Base-by-base conservation (phyloP, 805 yeast genomes). In the Debaryomyces prosopidis region DNA sequence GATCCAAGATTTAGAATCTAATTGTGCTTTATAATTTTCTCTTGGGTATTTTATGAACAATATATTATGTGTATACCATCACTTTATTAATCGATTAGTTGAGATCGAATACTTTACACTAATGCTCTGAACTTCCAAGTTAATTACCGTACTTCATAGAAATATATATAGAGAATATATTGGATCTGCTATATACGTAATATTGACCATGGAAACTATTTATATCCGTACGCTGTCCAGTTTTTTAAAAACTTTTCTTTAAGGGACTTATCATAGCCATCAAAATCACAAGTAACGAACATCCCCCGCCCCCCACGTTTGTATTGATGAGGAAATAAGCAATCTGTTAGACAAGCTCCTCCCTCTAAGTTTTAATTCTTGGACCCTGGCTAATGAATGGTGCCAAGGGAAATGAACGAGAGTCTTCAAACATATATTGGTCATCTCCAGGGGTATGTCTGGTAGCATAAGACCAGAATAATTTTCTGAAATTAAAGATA, bases 401-500 rank as follows among this genome's bases (percentile, higher is more conserved):
- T 8, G 61, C 60, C 42, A 59, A 47, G 4, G 63, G 47, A 39
- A 57, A 59, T 5, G 62, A 43, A 12, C 36, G 26, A 3, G 20
- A 18, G 36, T 54, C 56, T 37, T 60, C 58, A 40, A 50, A 60
- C 32, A 43, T 43, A 32, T 32, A 27, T 39, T 57, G 59, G 39
- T 58, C 60, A n/a, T 42, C 48, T 28, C 39, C 54, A 14, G 65
- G 63, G 1, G 62, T 52, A 46, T 58, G 63, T 45, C 63, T 48
- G 15, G 65, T 60, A 10, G 43, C 44, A 41, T 58, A 59, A 15
- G 64, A 63, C 65, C 65, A 60, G 36, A 58, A 42, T 16, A 60
- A 43, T 40, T 57, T 47, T 45, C 47, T 51, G 41, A 59, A 59
- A 42, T 59, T 45, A 40, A 55, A 59, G 17, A 60, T 59, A 27